Evolutionary conservation across 495 filamentous ascomycete genomes (phyloP).

Genomic region (Penicillium maclennaniae): DNA sequence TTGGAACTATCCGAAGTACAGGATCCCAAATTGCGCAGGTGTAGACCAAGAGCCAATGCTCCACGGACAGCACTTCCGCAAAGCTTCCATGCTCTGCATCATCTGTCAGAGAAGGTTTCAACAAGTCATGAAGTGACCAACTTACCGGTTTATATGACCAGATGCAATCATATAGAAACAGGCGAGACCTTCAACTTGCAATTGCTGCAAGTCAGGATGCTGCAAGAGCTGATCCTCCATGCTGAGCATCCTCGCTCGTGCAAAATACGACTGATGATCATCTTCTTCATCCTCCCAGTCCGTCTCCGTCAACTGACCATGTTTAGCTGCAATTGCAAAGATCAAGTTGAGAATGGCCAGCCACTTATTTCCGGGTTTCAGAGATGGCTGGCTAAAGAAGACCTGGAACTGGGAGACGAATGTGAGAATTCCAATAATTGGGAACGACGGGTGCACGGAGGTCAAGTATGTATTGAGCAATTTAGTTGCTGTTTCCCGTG

Average conservation of each 20-base stretch:
- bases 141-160: slow-evolving; percentile 59
- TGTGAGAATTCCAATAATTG: slow-evolving; percentile 52
- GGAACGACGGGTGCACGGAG: slow-evolving; percentile 57
- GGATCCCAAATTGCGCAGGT: slow-evolving; percentile 52
- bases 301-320: slow-evolving; percentile 42
- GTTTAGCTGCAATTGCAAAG: slow-evolving; percentile 57
- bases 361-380: slow-evolving; percentile 45
- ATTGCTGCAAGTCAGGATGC: slow-evolving; percentile 53
- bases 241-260: slow-evolving; percentile 49
- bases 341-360: slow-evolving; percentile 60
- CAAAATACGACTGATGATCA: slow-evolving; percentile 54
- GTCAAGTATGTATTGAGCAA: slow-evolving; percentile 56
- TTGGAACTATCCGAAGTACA: slow-evolving; percentile 48
- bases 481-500: slow-evolving; percentile 46
- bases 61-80: slow-evolving; percentile 54
- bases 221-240: slow-evolving; percentile 49
- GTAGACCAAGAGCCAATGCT: slow-evolving; percentile 57
- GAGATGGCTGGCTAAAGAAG: slow-evolving; percentile 38
- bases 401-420: slow-evolving; percentile 51
- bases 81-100: slow-evolving; percentile 56
- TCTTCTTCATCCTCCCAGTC: slow-evolving; percentile 44
- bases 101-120: background rate
- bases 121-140: background rate
- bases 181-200: slow-evolving; percentile 55
- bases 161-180: slow-evolving; percentile 57